Evolutionary conservation across 129 eudicot species (phyloP), one percentile per base, ranked within the genome.

Genomic region (Lactuca saligna): DNA sequence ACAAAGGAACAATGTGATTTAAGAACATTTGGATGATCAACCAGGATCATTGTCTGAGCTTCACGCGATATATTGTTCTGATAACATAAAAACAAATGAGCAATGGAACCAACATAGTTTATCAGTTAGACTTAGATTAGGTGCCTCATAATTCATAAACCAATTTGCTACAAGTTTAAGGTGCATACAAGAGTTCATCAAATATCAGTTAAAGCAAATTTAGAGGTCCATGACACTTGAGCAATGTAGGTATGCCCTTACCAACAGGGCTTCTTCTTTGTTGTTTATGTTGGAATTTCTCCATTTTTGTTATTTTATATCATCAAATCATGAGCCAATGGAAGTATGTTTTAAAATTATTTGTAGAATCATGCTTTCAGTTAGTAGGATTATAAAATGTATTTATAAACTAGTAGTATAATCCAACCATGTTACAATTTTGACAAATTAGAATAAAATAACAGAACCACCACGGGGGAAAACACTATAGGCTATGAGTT

Each of bases 1-100:
- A 88, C 98, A 15, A 92, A 92, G 57, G 96, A 92, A 68, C 98
- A 92, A 65, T 92, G 88, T 62, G 98, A 88, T 74, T 86, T 88
- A 7, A 92, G 82, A 74, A 92, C 91, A 61, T 88, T 92, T 54
- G 94, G 86, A 70, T 92, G 96, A 78, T 92, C 96, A 74, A 88
- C 96, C 81, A 88, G 81, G 78, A 84, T 79, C 98, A 92, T 92
- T 65, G 88, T 88, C 76, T 92, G 96, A 51, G 98, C 91, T 82
- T 92, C 98, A 65, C 95, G 95, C 11, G 91, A 92, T 79, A 92
- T 67, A 50, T 79, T 88, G 70, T 88, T 92, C 98, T 92, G 87
- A 9, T 17, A 34, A 54, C 14, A 62, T 46, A 60, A 39, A 3
- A 15, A 72, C 32, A 71, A 60, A 73, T 49, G 5, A 68, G 62